Evolutionary conservation across 2,329 filamentous ascomycete species (phyloP), one percentile per base, ranked within the genome.

Genomic region (Clonostachys solani): DNA sequence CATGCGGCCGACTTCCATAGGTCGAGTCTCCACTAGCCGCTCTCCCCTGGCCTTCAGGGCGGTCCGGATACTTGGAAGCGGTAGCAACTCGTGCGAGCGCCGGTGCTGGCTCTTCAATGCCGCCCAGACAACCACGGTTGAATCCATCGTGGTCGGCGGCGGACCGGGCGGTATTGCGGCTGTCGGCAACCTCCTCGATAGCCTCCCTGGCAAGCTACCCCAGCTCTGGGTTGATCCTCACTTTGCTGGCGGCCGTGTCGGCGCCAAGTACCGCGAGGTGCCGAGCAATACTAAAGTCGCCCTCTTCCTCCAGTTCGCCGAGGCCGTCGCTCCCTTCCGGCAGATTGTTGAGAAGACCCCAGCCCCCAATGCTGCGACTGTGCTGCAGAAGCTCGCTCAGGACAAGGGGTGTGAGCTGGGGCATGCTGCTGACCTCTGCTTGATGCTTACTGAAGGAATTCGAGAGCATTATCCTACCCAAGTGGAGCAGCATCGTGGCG

Each of bases 281-380:
- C 81, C 81, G 10, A 67, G 64, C 54, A 85, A 85, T 58, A 85
- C 81, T 48, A 84, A 80, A 56, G 80, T 80, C 40, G 71, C 73
- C 41, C 67, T 81, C 18, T 84, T 85, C 58, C 64, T 80, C 49
- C 67, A 76, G 29, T 84, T 77, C 59, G 78, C 78, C 16, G 70
- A 74, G 16, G 77, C 73, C 2, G 61, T 78, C 2, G 60, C 72
- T 35, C 68, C 78, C 1, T 83, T 84, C 57, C 66, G 68, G 49
- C 62, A 72, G 16, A 72, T 84, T 42, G 65, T 76, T 43, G 66
- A 73, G 44, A 64, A 62, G 18, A 66, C 73, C 3, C 66, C 68
- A 12, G 66, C 67, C 8, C 74, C 77, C 3, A 82, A 83, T 60
- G 75, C 78, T 16, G 72, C 83, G 43, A 72, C 73, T 5, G 62